Evolutionary conservation across 164 flowering plant genomes (phyloP).

Genomic region (Nymphaea colorata): DNA sequence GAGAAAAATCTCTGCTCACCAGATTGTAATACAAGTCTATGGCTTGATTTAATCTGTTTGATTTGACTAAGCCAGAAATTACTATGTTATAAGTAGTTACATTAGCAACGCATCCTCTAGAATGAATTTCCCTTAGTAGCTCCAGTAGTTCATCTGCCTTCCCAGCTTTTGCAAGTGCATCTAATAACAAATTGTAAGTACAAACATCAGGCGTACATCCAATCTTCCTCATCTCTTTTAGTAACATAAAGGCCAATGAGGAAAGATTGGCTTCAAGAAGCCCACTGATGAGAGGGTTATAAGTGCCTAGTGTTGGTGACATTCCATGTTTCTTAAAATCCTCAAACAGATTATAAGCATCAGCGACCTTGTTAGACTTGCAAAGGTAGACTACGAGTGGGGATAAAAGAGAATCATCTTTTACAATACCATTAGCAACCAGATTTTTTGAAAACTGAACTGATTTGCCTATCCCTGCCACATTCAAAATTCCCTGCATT

Average conservation of each 20-base stretch:
- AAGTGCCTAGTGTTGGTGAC: conserved; percentile 30
- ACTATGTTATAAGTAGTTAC: conserved; percentile 64
- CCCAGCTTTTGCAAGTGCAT: conserved; percentile 57
- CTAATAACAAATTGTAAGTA: conserved; percentile 68
- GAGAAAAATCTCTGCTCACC: conserved; percentile 60
- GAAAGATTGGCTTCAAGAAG: conserved; percentile 34
- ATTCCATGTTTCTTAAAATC: conserved; percentile 38
- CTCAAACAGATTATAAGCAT: conserved; percentile 41
- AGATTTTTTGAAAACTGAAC: conserved; percentile 44
- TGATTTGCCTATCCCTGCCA: conserved; percentile 38
- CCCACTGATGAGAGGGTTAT: conserved; percentile 51
- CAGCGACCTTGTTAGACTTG: conserved; percentile 31
- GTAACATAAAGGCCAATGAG: conserved; percentile 43
- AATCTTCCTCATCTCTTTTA: conserved; percentile 52
- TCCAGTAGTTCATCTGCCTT: conserved; percentile 34
- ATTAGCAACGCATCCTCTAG: conserved; percentile 50
- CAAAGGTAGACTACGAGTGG: conserved; percentile 46
- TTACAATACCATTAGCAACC: conserved; percentile 31
- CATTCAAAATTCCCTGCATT: conserved; percentile 39
- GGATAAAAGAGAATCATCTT: conserved; percentile 36
- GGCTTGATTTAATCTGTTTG: conserved; percentile 45
- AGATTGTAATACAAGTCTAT: conserved; percentile 65
- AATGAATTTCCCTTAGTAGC: conserved; percentile 56
- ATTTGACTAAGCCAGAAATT: conserved; percentile 62
- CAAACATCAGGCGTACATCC: conserved; percentile 48